A percentile compares a stretch with the other conserved stretches of the same genome.
Evolutionary conservation across 306 rosid genomes (phyloP).

Genomic region (Prunus mongolica): DNA sequence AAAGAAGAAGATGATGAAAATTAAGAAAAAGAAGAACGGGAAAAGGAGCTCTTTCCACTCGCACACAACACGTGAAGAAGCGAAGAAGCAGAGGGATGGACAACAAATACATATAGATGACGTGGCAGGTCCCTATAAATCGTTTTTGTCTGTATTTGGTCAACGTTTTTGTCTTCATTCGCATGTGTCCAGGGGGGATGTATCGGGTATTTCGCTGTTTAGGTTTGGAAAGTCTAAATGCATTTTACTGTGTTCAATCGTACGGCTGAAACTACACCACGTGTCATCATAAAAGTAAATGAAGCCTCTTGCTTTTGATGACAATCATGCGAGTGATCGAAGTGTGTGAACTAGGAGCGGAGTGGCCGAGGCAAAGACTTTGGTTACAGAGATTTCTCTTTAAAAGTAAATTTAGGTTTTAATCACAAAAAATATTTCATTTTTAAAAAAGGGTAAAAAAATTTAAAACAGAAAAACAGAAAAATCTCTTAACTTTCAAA

Average conservation of each 20-base stretch:
- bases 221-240: neutral
- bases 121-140: neutral
- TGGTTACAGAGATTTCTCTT: neutral
- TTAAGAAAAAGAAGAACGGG: too few species aligned
- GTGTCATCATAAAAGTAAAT: neutral
- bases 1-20: neutral
- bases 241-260: neutral
- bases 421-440: too few species aligned
- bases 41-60: too few species aligned
- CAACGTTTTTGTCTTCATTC: neutral
- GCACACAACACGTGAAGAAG: neutral
- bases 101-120: neutral
- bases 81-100: neutral
- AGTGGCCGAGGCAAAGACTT: too few species aligned
- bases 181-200: constrained; percentile 24
- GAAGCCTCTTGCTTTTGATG: neutral
- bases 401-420: too few species aligned
- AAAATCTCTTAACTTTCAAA: too few species aligned
- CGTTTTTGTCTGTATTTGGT: neutral
- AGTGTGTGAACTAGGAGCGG: neutral
- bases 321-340: neutral
- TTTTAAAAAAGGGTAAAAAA: too few species aligned
- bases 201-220: constrained; percentile 1
- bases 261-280: neutral
- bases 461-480: too few species aligned